Evolutionary conservation across 306 rosid genomes (phyloP).

Genomic region (Cucurbita pepo): DNA sequence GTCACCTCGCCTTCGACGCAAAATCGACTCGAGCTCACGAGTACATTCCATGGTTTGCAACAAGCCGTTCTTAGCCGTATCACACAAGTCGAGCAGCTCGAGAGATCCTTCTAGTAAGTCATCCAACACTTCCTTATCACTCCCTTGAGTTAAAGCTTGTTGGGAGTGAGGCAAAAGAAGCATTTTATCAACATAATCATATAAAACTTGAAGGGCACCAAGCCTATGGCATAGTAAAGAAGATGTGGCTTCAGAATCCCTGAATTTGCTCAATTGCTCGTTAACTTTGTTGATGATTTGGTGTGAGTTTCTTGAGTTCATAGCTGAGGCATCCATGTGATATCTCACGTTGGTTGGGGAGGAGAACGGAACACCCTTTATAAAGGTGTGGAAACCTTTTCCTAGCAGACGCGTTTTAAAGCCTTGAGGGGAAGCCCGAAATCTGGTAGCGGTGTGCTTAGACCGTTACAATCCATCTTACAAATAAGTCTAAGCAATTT

Average conservation of each 20-base stretch:
- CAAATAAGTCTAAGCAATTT: neutral
- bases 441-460: no score
- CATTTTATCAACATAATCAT: conserved; percentile 6
- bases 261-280: conserved; percentile 11
- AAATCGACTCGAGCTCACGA: conserved; percentile 7
- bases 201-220: conserved; percentile 12
- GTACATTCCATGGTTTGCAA: conserved; percentile 12
- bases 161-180: conserved; percentile 9
- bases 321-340: conserved; percentile 6
- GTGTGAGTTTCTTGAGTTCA: conserved; percentile 6
- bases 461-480: neutral
- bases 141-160: conserved; percentile 6
- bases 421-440: no score
- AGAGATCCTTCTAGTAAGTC: conserved; percentile 11
- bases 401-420: no score
- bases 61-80: conserved; percentile 7
- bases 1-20: conserved; percentile 9
- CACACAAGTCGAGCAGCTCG: conserved; percentile 12
- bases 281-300: conserved; percentile 9
- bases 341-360: neutral
- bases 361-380: neutral
- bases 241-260: neutral
- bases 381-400: no score
- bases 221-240: conserved; percentile 5
- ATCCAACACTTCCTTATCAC: neutral